Percentiles rank a stretch among this genome's conserved stretches.
phyloP scores from a whole-genome alignment of 306 rosid species.

The Lathyrus tuberosus region DNA sequence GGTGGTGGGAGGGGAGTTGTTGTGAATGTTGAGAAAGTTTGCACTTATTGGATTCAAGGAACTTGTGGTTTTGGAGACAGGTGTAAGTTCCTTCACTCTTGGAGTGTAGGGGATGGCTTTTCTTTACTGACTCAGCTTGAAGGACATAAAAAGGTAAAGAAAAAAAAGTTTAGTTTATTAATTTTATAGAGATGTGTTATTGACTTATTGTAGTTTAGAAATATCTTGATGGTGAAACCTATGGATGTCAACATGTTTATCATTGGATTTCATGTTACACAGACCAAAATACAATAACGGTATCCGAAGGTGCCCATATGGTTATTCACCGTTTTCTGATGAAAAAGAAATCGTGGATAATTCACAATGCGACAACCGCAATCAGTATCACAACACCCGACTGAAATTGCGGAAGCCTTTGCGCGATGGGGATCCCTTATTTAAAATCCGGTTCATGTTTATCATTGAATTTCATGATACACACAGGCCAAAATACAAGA shows the following conservation, averaged over 20 bases:
- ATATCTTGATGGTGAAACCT: slow-evolving; percentile 5
- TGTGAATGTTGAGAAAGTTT: slow-evolving; percentile 71
- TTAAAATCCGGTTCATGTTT: not conserved
- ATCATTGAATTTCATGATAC: slow-evolving; percentile 14
- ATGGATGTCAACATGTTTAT: slow-evolving; percentile 2
- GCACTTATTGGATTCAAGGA: slow-evolving; percentile 82
- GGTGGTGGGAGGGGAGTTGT: slow-evolving; percentile 48
- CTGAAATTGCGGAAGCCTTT: no score
- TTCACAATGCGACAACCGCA: no score
- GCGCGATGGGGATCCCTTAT: no score
- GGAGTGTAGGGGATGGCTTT: slow-evolving; percentile 89
- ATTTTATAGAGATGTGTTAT: slow-evolving; percentile 5
- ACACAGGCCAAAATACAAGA: not conserved
- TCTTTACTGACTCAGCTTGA: slow-evolving; percentile 79
- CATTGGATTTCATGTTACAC: not conserved
- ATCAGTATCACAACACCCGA: no score
- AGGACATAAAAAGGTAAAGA: slow-evolving; percentile 77
- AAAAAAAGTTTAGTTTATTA: not conserved
- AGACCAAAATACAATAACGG: no score
- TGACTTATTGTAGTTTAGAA: not conserved
- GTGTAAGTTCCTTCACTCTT: slow-evolving; percentile 80
- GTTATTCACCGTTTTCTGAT: no score
- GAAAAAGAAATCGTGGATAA: no score
- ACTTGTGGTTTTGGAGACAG: slow-evolving; percentile 73
- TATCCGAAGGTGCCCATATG: no score